Evolutionary conservation across 768 basidiomycete species (phyloP), one percentile per base, ranked within the genome.

Genomic region (Kwoniella sp.): DNA sequence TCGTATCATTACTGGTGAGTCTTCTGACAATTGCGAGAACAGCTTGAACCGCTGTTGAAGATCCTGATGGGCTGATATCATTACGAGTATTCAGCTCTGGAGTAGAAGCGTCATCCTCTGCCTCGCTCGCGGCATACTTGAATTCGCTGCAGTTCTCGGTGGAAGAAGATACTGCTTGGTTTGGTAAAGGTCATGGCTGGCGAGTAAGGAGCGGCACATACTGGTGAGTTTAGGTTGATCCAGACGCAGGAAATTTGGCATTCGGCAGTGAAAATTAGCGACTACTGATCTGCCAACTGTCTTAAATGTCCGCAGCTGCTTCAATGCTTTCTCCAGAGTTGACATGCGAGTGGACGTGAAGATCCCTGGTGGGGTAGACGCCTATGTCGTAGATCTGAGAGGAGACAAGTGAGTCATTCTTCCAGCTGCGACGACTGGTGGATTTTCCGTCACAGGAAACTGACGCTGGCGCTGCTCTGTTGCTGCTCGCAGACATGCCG

Each of bases 81-180:
- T 11, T 45, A 45, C 17, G 17, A 7, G 13, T 37, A 37, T 37
- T 20, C 62, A 87, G 96, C 63, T 99, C 96, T 0, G 95, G 96
- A n/a, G 92, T 99, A 58, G 96, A 99, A 81, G 93, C 95, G 1
- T 97, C 93, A 20, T 96, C 95, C 5, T 97, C 94, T 22, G 96
- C 96, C 2, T 95, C 93, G 0, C 85, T 99, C 29, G 96, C 96
- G 4, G 95, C 96, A 12, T 99, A 99, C 82, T 90, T 98, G 81
- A 98, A 99, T 83, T 96, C 93, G 25, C 85, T 98, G n/a, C 95
- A 92, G 5, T 98, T 97, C 77, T 87, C 89, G 20, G 88, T 98
- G 67, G 96, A 97, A 75, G 93, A 94, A 69, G 87, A 85, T 61
- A 86, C 88, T 28, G 89, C 91, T 2, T 99, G 96, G 96, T 96